These are phyloP conservation scores for Pulveroboletus sp. DNA, from an alignment of 1,284 basidiomycete genomes.

Conservation along the genomic window DNA sequence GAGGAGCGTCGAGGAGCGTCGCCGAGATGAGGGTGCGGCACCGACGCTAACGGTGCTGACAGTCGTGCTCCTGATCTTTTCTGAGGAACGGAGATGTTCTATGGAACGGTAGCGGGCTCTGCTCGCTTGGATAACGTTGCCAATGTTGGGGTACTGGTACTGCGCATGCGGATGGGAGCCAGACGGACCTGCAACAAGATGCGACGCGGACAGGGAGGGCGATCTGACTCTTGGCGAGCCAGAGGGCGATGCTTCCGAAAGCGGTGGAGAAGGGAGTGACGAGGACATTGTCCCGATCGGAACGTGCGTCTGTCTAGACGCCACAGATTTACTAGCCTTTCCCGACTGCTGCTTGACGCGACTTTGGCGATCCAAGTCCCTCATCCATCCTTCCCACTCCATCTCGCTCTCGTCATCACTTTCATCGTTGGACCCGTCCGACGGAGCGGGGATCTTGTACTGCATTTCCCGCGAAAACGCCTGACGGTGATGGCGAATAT, in stretches of 20 bases:
- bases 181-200: constrained; percentile 20
- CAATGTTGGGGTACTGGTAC: constrained; percentile 28
- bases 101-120: background rate
- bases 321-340: constrained; percentile 1
- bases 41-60: constrained; percentile 34
- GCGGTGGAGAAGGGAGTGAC: constrained; percentile 28
- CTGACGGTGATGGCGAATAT: constrained; percentile 27
- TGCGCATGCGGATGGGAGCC: constrained; percentile 9
- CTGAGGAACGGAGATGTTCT: constrained; percentile 10
- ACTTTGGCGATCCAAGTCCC: constrained; percentile 49
- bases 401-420: constrained; percentile 51
- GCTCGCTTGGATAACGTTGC: constrained; percentile 21
- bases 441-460: constrained; percentile 12
- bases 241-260: constrained; percentile 34
- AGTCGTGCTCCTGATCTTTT: constrained; percentile 13
- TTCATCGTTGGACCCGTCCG: constrained; percentile 31
- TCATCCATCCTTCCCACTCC: constrained; percentile 63
- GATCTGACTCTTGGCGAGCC: constrained; percentile 31
- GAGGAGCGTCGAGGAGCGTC: constrained; percentile 33
- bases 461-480: constrained; percentile 23
- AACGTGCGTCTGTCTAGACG: background rate
- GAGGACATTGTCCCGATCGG: background rate
- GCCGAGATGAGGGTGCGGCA: constrained; percentile 4
- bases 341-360: constrained; percentile 16
- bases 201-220: constrained; percentile 29